Percentiles rank a stretch among this genome's conserved stretches.
Evolutionary conservation across 2,329 filamentous ascomycete species (phyloP).

Genomic region (Colletotrichum tofieldiae): DNA sequence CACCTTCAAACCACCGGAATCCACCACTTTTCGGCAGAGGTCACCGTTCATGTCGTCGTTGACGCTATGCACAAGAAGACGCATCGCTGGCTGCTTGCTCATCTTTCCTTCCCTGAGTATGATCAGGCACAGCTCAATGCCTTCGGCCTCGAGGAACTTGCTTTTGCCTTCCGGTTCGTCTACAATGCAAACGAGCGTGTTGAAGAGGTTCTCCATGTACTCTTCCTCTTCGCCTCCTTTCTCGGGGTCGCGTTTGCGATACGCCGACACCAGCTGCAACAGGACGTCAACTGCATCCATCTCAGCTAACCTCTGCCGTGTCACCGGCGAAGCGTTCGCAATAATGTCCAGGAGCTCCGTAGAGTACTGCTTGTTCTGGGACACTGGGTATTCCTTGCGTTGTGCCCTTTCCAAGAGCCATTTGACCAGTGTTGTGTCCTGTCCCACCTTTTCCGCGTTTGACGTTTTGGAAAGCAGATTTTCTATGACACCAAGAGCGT

Average conservation of each 20-base stretch:
- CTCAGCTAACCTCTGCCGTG: conserved; percentile 74
- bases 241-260: conserved; percentile 87
- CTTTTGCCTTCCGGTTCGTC: conserved; percentile 82
- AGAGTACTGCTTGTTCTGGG: conserved; percentile 96
- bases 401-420: conserved; percentile 87
- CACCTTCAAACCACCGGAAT: conserved; percentile 87
- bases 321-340: conserved; percentile 80
- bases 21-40: conserved; percentile 84
- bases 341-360: conserved; percentile 94
- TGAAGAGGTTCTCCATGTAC: conserved; percentile 95
- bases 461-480: conserved; percentile 82
- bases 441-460: conserved; percentile 80
- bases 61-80: conserved; percentile 87
- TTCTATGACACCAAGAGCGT: conserved; percentile 86
- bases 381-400: conserved; percentile 76
- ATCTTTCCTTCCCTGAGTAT: conserved; percentile 93
- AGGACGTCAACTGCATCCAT: conserved; percentile 84
- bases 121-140: conserved; percentile 90
- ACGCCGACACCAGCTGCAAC: conserved; percentile 87
- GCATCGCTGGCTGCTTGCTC: conserved; percentile 83
- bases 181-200: conserved; percentile 84
- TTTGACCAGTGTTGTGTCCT: conserved; percentile 76
- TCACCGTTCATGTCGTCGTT: conserved; percentile 64
- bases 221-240: conserved; percentile 93
- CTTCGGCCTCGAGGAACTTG: conserved; percentile 91